Evolutionary conservation across 345 rosid genomes (phyloP).

Genomic region (Eucalyptus dawsonii): DNA sequence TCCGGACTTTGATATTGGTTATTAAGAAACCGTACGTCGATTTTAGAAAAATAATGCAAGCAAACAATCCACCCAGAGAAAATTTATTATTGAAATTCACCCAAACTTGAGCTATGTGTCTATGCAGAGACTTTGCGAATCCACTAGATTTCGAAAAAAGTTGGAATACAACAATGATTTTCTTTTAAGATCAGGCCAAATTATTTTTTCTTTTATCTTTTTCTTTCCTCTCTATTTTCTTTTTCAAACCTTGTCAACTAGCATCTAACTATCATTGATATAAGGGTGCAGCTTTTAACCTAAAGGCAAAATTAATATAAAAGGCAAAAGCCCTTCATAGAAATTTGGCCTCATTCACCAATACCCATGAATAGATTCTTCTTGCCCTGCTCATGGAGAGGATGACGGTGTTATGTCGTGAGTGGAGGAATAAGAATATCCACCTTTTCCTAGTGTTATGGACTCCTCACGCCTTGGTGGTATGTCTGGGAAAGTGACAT

Average conservation of each 20-base stretch:
- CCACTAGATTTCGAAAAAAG: no score
- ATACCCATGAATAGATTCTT: background rate
- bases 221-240: background rate
- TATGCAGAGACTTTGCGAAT: accelerated
- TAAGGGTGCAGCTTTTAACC: background rate
- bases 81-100: no score
- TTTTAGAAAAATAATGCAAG: background rate
- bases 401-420: background rate
- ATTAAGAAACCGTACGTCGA: no score
- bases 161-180: background rate
- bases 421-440: background rate
- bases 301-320: background rate
- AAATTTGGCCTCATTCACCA: background rate
- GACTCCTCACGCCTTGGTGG: background rate
- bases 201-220: background rate
- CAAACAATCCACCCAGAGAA: background rate
- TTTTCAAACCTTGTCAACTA: background rate
- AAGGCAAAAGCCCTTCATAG: background rate
- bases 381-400: background rate
- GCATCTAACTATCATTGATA: background rate
- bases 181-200: background rate
- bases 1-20: no score
- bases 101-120: background rate
- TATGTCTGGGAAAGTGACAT: background rate
- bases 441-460: background rate